Base-by-base conservation (phyloP, 345 rosid genomes). In the Citrus inodora region DNA sequence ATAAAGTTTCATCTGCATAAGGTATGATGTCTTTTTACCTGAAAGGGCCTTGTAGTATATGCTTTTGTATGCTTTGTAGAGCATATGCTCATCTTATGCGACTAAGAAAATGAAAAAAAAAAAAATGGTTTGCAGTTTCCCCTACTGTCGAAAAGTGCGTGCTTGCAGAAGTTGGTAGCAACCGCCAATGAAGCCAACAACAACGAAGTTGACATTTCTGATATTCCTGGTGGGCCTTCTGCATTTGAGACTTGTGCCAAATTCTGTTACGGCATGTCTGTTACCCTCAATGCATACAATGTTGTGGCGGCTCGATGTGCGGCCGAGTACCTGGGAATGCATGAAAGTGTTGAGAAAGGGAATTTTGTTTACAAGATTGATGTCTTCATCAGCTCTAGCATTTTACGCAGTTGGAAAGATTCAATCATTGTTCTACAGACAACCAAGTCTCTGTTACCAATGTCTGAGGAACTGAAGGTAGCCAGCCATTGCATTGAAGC, bases 371-470 rank as follows among this genome's bases (percentile, higher is more conserved):
- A 90, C 88, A 94, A 94, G 83, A 85, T 94, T 16, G 97, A 94
- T 60, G 92, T 94, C 75, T 94, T 94, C 76, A 91, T 92, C 42
- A 90, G 76, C 85, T 84, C 95, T 3, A 89, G 95, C 86, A 84
- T 92, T 61, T 94, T 89, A 46, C 90, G 85, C 63, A 86, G 98
- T 85, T 94, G 98, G 98, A 94, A 94, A 82, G 98, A 94, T 85
- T 92, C 97, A 5, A 89, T 94, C 85, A 90, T 90, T 62, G 90
- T 87, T 79, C 92, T 94, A 75, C 95, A 91, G 77, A 87, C 90
- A 9, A 87, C 95, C 2, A 86, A 83, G 80, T 74, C 90, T 3
- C 75, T 89, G 71, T 80, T 83, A 68, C 91, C 94, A 1, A 70
- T 88, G n/a, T 81, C 94, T 0, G 95, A 90, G 82, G 98, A 91